Base-by-base conservation (phyloP, 768 basidiomycete genomes). In the Auriscalpium microsporum region DNA sequence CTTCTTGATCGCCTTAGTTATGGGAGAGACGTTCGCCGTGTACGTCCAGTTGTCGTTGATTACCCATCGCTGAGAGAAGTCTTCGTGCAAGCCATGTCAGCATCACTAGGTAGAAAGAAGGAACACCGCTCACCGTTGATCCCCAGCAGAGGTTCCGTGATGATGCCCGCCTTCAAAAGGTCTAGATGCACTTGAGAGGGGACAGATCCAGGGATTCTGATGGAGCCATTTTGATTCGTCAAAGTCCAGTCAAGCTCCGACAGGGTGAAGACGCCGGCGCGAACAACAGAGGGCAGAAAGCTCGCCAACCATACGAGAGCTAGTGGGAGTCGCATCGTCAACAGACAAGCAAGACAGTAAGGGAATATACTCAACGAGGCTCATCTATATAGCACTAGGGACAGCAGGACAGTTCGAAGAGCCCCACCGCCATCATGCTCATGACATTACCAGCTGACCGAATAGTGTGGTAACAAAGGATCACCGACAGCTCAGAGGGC, bases 31-130 rank as follows among this genome's bases (percentile, higher is more conserved):
- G 61, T 79, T 77, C 2, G 79, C 78, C 0, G 78, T 80, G 58
- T 80, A 81, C 0, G 78, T 80, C 80, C 82, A 83, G 55, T 78
- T 78, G 53, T 82, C 80, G 50, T 75, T 68, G 38, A 73, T 72
- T 48, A 82, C 68, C 80, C 79, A 82, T 56, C 81, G 71, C 61
- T 81, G 71, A 1, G 75, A 76, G 56, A 76, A 79, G 54, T 82
- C 79, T 81, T 48, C 34, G 13, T 10, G 33, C 13, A 38, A 13
- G 10, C 14, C 14, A 23, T 45, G 46, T 28, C 34, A 13, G 48
- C 13, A 21, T 6, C 14, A 33, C 4, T 17, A 3, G 1, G 5
- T 14, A 19, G 37, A 47, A 10, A 40, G 28, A 21, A 47, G 16
- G 10, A 47, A 62, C 16, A 28, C 35, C 52, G 28, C 62, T 47